Percentiles rank a stretch among this genome's conserved stretches.
Evolutionary conservation across 805 yeast species (phyloP).

Genomic region (Wickerhamiella dianesei): DNA sequence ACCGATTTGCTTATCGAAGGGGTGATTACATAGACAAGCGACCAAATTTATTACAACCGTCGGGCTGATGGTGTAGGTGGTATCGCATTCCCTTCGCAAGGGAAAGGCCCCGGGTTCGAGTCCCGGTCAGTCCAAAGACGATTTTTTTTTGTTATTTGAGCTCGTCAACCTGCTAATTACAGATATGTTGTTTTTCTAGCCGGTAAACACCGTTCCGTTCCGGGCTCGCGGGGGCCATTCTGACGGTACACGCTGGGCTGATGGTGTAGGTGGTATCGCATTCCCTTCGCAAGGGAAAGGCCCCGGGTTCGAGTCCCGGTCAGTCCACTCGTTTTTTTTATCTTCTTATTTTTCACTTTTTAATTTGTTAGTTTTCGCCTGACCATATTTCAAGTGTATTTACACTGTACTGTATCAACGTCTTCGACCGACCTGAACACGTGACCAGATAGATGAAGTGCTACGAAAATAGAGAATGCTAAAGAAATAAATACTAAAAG

Average conservation of each 20-base stretch:
- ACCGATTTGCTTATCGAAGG: too few species aligned
- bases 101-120: slow-evolving; percentile 17
- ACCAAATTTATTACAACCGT: neutral
- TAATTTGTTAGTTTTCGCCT: too few species aligned
- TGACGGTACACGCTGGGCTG: slow-evolving; percentile 6
- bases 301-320: slow-evolving; percentile 17
- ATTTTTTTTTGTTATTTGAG: neutral
- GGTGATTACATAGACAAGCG: too few species aligned
- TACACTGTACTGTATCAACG: too few species aligned
- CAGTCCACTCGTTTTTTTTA: slow-evolving; percentile 8
- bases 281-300: slow-evolving; percentile 17
- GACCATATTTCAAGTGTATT: too few species aligned
- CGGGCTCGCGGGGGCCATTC: neutral
- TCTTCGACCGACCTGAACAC: too few species aligned
- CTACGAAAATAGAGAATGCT: too few species aligned
- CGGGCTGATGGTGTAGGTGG: slow-evolving; percentile 18
- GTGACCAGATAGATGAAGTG: too few species aligned
- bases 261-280: slow-evolving; percentile 18
- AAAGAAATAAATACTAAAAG: too few species aligned
- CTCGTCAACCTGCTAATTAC: too few species aligned
- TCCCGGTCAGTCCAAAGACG: slow-evolving; percentile 13
- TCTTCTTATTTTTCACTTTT: neutral
- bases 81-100: slow-evolving; percentile 17
- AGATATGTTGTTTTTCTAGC: too few species aligned
- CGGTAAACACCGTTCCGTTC: neutral